phyloP scores from a whole-genome alignment of 805 yeast genomes.

The Geotrichum ghanense region DNA sequence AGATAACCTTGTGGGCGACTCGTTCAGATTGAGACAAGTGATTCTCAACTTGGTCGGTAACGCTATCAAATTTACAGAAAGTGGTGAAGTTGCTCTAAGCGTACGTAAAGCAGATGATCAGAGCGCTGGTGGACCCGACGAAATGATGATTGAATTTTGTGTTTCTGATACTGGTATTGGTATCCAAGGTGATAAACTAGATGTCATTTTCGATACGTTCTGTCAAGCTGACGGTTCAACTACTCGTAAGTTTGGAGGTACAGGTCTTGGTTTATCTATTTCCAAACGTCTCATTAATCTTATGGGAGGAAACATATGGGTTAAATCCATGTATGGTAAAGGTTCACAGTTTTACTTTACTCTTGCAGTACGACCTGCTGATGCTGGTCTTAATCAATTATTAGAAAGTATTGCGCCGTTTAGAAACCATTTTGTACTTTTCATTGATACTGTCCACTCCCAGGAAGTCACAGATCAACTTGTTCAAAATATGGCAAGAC shows the following conservation, averaged over 20 bases:
- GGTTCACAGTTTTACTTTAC: conserved; percentile 83
- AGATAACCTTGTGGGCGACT: conserved; percentile 77
- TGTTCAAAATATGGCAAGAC: conserved; percentile 36
- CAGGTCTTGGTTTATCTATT: conserved; percentile 80
- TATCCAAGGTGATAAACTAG: conserved; percentile 73
- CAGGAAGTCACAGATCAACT: conserved; percentile 40
- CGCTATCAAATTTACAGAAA: conserved; percentile 77
- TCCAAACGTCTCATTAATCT: conserved; percentile 78
- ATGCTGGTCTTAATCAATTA: conserved; percentile 46
- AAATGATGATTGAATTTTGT: conserved; percentile 62
- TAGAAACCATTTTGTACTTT: conserved; percentile 54
- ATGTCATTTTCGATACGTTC: conserved; percentile 77
- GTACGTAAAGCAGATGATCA: conserved; percentile 45
- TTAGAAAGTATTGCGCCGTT: conserved; percentile 64
- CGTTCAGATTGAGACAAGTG: conserved; percentile 79
- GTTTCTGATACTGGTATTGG: conserved; percentile 90
- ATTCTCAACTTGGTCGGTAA: conserved; percentile 80
- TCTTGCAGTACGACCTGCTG: conserved; percentile 64
- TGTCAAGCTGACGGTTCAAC: conserved; percentile 94
- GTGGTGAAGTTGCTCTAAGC: conserved; percentile 69
- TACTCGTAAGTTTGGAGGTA: conserved; percentile 86
- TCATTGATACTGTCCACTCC: conserved; percentile 56
- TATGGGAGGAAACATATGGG: conserved; percentile 95
- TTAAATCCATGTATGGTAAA: conserved; percentile 62
- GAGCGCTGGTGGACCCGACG: conserved; percentile 28